phyloP scores from a whole-genome alignment of 2,329 filamentous ascomycete genomes.

The Tolypocladium ovalisporum region DNA sequence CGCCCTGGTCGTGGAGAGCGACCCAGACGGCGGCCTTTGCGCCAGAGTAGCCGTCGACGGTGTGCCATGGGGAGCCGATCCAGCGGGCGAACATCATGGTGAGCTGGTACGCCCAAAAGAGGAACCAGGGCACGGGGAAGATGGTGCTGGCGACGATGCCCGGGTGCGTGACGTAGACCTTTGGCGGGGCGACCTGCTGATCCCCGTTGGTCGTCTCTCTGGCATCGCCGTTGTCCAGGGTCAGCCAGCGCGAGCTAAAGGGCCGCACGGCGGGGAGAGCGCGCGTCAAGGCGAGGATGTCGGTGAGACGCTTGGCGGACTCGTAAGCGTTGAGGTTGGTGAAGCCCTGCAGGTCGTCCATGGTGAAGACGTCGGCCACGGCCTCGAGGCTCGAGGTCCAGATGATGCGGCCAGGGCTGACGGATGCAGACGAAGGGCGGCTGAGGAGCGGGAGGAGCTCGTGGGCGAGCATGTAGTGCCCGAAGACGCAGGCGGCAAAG shows the following conservation, averaged over 20 bases:
- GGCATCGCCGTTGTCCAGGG: slow-evolving; percentile 12
- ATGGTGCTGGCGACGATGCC: slow-evolving; percentile 78
- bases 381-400: slow-evolving; percentile 84
- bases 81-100: slow-evolving; percentile 62
- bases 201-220: slow-evolving; percentile 10
- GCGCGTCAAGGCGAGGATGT: slow-evolving; percentile 67
- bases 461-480: slow-evolving; percentile 84
- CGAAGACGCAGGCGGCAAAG: slow-evolving; percentile 89
- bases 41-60: slow-evolving; percentile 62
- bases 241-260: slow-evolving; percentile 47
- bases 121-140: slow-evolving; percentile 59
- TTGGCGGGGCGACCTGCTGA: slow-evolving; percentile 29
- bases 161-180: slow-evolving; percentile 72
- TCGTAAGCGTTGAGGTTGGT: slow-evolving; percentile 61
- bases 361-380: slow-evolving; percentile 37
- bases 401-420: slow-evolving; percentile 55
- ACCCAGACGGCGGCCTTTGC: slow-evolving; percentile 71
- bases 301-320: slow-evolving; percentile 75
- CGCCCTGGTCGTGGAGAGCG: slow-evolving; percentile 53
- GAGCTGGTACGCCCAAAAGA: slow-evolving; percentile 58
- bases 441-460: slow-evolving; percentile 65
- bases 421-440: slow-evolving; percentile 24
- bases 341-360: slow-evolving; percentile 69
- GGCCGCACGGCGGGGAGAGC: slow-evolving; percentile 52
- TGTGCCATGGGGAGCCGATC: slow-evolving; percentile 84